These are phyloP conservation scores for Macrophomina tecta DNA, from an alignment of 2,329 filamentous ascomycete genomes.

Conservation along the genomic window DNA sequence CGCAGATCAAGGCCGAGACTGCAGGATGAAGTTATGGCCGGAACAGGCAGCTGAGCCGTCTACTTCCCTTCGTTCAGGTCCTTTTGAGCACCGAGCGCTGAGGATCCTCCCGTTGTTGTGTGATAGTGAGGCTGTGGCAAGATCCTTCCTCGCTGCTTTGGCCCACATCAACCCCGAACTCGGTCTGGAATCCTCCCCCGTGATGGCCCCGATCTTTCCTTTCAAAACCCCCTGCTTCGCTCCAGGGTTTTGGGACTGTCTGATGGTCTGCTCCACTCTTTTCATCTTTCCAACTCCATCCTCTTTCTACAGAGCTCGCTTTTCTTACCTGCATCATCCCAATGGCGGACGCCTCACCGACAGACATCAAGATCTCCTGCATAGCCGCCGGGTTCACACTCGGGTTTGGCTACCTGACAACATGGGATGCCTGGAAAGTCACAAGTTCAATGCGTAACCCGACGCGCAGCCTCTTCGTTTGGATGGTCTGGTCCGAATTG, in stretches of 20 bases:
- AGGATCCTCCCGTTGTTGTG: background rate
- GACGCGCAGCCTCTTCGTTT: slow-evolving; percentile 40
- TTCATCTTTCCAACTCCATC: background rate
- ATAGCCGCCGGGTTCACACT: slow-evolving; percentile 8
- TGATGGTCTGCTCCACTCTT: background rate
- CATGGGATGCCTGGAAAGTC: slow-evolving; percentile 18
- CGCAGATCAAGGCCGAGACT: background rate
- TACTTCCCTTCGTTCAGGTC: background rate
- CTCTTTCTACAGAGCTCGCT: too few relatives aligned
- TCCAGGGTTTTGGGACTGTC: background rate
- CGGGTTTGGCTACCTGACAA: slow-evolving; percentile 19
- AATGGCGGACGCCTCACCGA: slow-evolving; percentile 4
- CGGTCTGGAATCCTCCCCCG: background rate
- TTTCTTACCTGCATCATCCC: background rate
- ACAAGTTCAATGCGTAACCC: slow-evolving; percentile 5
- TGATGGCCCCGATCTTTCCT: background rate
- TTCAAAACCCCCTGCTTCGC: slow-evolving; percentile 4
- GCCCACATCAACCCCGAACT: slow-evolving; percentile 12
- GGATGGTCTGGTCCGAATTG: slow-evolving; percentile 56
- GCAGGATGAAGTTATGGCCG: background rate
- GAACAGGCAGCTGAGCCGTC: background rate
- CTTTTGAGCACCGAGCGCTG: background rate
- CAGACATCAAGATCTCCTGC: slow-evolving; percentile 10
- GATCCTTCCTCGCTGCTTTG: background rate
- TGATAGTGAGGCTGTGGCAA: background rate